Evolutionary conservation across 208 protist species (phyloP).

Genomic region (Acanthamoeba castellanii): DNA sequence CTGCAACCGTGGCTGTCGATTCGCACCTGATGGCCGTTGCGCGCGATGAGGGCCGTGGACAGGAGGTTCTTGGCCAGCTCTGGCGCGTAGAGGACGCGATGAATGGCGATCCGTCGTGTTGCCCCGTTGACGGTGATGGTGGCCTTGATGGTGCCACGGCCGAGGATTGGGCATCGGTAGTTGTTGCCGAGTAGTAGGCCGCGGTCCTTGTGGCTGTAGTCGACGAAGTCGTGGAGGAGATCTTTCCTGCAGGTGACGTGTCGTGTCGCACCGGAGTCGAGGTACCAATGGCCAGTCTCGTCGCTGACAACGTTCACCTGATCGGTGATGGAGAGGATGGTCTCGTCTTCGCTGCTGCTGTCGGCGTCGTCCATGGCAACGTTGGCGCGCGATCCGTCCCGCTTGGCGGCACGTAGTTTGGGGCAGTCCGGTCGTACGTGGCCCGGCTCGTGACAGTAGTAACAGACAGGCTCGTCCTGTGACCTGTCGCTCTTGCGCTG

Average conservation of each 20-base stretch:
- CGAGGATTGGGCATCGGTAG: not conserved
- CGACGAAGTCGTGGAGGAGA: not conserved
- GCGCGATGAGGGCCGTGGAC: not conserved
- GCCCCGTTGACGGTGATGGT: not conserved
- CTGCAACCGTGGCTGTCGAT: not conserved
- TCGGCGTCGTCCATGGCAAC: not conserved
- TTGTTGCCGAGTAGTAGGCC: not conserved
- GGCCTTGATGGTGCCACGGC: not conserved
- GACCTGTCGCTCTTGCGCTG: not conserved
- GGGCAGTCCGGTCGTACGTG: not conserved
- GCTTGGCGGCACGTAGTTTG: not conserved
- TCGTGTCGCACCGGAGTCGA: not conserved
- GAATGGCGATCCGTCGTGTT: not conserved
- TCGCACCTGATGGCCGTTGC: not conserved
- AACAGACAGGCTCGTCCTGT: not conserved
- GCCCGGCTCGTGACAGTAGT: not conserved
- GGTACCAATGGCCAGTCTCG: not conserved
- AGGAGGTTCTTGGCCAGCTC: not conserved
- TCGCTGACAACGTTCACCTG: not conserved
- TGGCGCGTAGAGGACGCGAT: not conserved
- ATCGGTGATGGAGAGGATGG: not conserved
- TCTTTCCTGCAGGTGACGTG: not conserved
- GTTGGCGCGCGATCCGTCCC: not conserved
- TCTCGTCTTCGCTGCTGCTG: not conserved
- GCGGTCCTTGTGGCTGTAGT: not conserved